Evolutionary conservation across 768 basidiomycete genomes (phyloP).

Genomic region (Mycena amicta): DNA sequence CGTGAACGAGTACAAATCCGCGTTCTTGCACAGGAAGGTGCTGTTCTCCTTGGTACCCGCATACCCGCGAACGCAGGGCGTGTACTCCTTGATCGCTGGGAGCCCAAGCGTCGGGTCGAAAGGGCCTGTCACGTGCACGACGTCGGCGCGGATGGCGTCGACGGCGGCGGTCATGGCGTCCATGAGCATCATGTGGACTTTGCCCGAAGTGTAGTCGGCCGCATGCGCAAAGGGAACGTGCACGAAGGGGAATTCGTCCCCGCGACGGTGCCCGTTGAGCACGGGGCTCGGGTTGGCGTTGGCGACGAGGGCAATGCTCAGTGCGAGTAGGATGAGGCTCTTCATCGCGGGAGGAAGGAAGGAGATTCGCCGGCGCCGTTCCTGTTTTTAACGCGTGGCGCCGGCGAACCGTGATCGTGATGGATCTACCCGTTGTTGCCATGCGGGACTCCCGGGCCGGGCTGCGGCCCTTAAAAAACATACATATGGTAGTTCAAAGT

Average conservation of each 20-base stretch:
- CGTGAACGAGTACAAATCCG: slow-evolving; percentile 18
- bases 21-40: slow-evolving; percentile 17
- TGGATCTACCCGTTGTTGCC: no score
- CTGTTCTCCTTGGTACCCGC: slow-evolving; percentile 4
- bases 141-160: slow-evolving; percentile 9
- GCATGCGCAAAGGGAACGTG: slow-evolving; percentile 14
- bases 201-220: slow-evolving; percentile 17
- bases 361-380: not conserved
- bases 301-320: not conserved
- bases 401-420: no score
- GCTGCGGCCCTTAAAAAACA: no score
- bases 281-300: not conserved
- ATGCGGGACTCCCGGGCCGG: no score
- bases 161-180: slow-evolving; percentile 16
- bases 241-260: slow-evolving; percentile 17
- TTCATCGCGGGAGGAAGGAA: not conserved
- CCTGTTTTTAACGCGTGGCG: no score
- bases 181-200: slow-evolving; percentile 20
- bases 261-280: not conserved
- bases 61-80: slow-evolving; percentile 15
- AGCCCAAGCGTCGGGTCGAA: slow-evolving; percentile 16
- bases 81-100: slow-evolving; percentile 7
- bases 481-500: no score
- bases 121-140: slow-evolving; percentile 10
- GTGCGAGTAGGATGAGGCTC: not conserved